A percentile compares a stretch with the other conserved stretches of the same genome.
Conservation (phyloP, 495 filamentous ascomycete species). For the Aspergillus sclerotiicarbonarius region DNA sequence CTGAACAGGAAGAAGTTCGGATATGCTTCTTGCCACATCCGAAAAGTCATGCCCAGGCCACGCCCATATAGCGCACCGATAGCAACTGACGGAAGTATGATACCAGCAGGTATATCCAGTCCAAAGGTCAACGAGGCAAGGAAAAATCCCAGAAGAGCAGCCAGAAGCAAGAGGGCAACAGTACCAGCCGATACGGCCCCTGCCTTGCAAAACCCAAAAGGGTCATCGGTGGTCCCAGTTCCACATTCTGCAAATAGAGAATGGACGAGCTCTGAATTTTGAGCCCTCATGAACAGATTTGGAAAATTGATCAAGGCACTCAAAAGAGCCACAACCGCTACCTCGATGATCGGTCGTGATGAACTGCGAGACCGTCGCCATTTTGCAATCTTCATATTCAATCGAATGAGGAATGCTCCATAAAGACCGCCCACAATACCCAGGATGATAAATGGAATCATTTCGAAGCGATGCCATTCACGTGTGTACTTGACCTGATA, state of each 20-base stretch:
- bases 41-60: slow-evolving; percentile 81
- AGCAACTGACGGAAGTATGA: slow-evolving; percentile 96
- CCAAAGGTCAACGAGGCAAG: slow-evolving; percentile 90
- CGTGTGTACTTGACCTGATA: slow-evolving; percentile 95
- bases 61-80: slow-evolving; percentile 93
- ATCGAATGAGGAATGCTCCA: slow-evolving; percentile 88
- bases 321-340: slow-evolving; percentile 67
- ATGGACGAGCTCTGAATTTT: slow-evolving; percentile 88
- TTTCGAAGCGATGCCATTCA: slow-evolving; percentile 93
- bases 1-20: slow-evolving; percentile 74
- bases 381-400: slow-evolving; percentile 82
- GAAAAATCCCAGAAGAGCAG: slow-evolving; percentile 77
- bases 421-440: slow-evolving; percentile 90
- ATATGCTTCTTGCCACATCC: slow-evolving; percentile 80
- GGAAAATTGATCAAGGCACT: slow-evolving; percentile 93
- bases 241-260: slow-evolving; percentile 89
- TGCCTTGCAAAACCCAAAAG: slow-evolving; percentile 81
- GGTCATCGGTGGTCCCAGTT: slow-evolving; percentile 66
- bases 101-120: slow-evolving; percentile 93
- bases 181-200: slow-evolving; percentile 68
- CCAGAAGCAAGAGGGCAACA: slow-evolving; percentile 75
- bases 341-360: slow-evolving; percentile 70
- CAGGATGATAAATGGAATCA: slow-evolving; percentile 82
- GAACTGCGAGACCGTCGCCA: slow-evolving; percentile 66
- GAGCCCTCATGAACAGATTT: slow-evolving; percentile 90